These are phyloP conservation scores for Erigeron canadensis DNA, from an alignment of 129 eudicot species.

Conservation along the genomic window DNA sequence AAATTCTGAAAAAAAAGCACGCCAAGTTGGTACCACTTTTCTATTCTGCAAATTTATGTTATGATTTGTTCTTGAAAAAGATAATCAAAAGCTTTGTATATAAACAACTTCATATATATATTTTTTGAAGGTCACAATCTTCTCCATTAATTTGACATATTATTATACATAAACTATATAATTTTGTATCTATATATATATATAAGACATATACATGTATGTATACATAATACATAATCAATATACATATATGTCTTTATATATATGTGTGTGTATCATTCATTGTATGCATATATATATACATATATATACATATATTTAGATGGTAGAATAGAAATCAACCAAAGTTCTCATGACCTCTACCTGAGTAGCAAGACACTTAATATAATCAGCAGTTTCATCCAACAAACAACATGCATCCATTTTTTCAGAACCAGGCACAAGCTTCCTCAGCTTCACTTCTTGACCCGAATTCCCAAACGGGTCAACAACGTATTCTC, in stretches of 20 bases:
- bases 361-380: slow-evolving; percentile 73
- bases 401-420: slow-evolving; percentile 55
- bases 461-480: slow-evolving; percentile 34
- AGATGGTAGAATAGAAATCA: slow-evolving; percentile 44
- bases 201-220: not conserved
- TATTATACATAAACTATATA: slow-evolving; percentile 24
- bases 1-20: slow-evolving; percentile 21
- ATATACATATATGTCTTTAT: slow-evolving; percentile 22
- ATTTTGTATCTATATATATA: slow-evolving; percentile 4
- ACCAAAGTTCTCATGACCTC: slow-evolving; percentile 71
- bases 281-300: too few species aligned
- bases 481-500: slow-evolving; percentile 10
- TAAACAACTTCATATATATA: slow-evolving; percentile 28
- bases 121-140: slow-evolving; percentile 11
- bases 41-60: slow-evolving; percentile 23
- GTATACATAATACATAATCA: slow-evolving; percentile 4
- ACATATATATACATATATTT: not conserved
- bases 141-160: slow-evolving; percentile 21
- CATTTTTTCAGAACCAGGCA: slow-evolving; percentile 77
- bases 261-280: not conserved
- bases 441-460: slow-evolving; percentile 59
- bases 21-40: slow-evolving; percentile 31
- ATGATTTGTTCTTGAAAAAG: slow-evolving; percentile 30
- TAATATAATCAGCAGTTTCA: slow-evolving; percentile 84
- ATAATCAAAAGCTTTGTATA: not conserved